Evolutionary conservation across 306 rosid species (phyloP), one percentile per base, ranked within the genome.

Genomic region (Vigna angularis): DNA sequence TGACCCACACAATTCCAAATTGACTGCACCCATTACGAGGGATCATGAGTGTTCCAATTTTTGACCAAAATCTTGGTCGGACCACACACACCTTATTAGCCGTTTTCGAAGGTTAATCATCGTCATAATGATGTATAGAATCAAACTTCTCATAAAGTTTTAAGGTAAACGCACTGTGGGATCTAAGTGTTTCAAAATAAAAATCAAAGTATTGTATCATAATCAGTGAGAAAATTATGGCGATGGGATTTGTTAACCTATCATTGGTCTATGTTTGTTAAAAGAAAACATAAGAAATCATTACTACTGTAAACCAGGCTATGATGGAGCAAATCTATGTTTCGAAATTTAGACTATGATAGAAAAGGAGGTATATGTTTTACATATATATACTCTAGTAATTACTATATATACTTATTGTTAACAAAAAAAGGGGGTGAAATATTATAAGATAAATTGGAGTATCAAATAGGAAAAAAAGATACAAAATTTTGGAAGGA

Each of bases 21-120:
- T 89, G 94, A 86, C 90, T 85, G 87, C 97, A 84, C 84, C 38
- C 47, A 70, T 51, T 68, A 56, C 93, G 92, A 91, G 91, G 89
- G 34, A 8, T 7, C 24, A 8, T 7, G 32, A 0, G 42, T 50
- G 30, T 51, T 71, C 40, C 15, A 55, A 79, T 73, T 69, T 88
- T 84, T 87, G 87, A 86, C 92, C 81, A 79, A 30, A 62, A 70
- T 70, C 77, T 80, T 82, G 40, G 51, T 57, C 72, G 86, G 90
- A 80, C 87, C 92, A 71, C 88, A 48, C 56, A 70, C 49, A 71
- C n/a, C 55, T 73, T 73, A 15, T 57, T 42, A 74, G 10, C 47
- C 28, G 3, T 45, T 16, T 61, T 28, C 20, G 12, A 22, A 73
- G 68, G 30, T 34, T 24, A 13, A 52, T 72, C 20, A 72, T 55